A percentile compares a stretch with the other conserved stretches of the same genome.
phyloP scores from a whole-genome alignment of 2,329 filamentous ascomycete species.

The Penicillium rolfsii region DNA sequence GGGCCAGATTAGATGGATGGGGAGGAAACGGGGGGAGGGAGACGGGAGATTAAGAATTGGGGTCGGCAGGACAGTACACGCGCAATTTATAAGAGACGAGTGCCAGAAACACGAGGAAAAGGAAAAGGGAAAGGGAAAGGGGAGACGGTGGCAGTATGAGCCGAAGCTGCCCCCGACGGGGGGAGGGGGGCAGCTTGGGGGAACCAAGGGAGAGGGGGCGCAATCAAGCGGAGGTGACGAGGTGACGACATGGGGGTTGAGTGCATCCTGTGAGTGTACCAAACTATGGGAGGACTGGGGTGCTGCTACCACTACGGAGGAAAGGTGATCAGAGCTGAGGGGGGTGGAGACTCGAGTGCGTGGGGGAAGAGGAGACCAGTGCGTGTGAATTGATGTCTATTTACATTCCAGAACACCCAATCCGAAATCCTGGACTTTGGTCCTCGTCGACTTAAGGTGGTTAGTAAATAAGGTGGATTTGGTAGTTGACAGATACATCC shows the following conservation, averaged over 20 bases:
- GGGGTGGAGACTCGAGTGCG: slow-evolving; percentile 21
- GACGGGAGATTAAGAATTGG: slow-evolving; percentile 26
- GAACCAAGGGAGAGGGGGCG: slow-evolving; percentile 20
- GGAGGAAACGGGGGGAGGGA: slow-evolving; percentile 12
- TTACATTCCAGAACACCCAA: slow-evolving; percentile 20
- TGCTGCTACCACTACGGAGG: too few species aligned
- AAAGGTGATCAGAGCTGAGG: slow-evolving; percentile 21
- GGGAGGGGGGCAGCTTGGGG: slow-evolving; percentile 5
- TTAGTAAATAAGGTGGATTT: too few species aligned
- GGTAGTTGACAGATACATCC: not conserved
- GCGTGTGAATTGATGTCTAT: slow-evolving; percentile 19
- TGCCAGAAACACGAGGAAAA: slow-evolving; percentile 9
- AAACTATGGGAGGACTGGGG: not conserved
- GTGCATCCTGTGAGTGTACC: not conserved
- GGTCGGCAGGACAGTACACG: slow-evolving; percentile 27
- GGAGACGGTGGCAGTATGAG: slow-evolving; percentile 22
- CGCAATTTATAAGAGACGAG: slow-evolving; percentile 13
- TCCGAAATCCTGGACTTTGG: not conserved
- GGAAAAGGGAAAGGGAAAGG: slow-evolving; percentile 21
- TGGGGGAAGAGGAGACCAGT: slow-evolving; percentile 13
- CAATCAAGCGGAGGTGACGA: slow-evolving; percentile 20
- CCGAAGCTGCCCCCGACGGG: slow-evolving; percentile 14
- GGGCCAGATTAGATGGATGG: slow-evolving; percentile 42
- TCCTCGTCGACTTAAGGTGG: too few species aligned
- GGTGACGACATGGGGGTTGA: slow-evolving; percentile 24